Evolutionary conservation across 1,139 yeast species (phyloP).

Genomic region (Magnusiomyces suaveolens): DNA sequence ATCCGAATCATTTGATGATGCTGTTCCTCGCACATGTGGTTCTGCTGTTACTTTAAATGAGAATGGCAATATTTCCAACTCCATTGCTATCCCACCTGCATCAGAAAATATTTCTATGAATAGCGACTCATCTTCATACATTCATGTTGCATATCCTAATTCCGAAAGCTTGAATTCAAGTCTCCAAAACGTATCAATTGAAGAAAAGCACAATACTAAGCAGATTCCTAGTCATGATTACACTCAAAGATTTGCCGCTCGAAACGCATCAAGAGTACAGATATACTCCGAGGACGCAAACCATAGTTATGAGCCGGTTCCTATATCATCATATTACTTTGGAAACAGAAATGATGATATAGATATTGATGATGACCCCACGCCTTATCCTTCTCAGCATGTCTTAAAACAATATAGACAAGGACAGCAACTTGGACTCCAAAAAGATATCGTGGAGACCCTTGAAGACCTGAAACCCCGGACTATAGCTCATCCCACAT

Average conservation of each 20-base stretch:
- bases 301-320: background rate
- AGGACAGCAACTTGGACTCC: background rate
- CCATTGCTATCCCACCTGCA: background rate
- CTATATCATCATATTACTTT: background rate
- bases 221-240: too few species aligned
- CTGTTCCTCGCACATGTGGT: background rate
- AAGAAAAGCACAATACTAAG: background rate
- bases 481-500: too few species aligned
- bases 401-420: background rate
- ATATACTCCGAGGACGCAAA: background rate
- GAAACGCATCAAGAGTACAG: too few species aligned
- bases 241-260: too few species aligned
- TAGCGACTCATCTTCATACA: slow-evolving; percentile 10
- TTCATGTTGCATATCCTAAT: slow-evolving; percentile 4
- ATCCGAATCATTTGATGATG: too few species aligned
- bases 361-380: background rate
- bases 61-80: background rate
- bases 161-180: slow-evolving; percentile 9
- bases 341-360: background rate
- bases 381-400: background rate
- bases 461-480: background rate
- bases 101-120: background rate
- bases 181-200: slow-evolving; percentile 1
- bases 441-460: background rate
- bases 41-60: background rate